phyloP scores from a whole-genome alignment of 148 eudicot genomes.

The Nepenthes gracilis region DNA sequence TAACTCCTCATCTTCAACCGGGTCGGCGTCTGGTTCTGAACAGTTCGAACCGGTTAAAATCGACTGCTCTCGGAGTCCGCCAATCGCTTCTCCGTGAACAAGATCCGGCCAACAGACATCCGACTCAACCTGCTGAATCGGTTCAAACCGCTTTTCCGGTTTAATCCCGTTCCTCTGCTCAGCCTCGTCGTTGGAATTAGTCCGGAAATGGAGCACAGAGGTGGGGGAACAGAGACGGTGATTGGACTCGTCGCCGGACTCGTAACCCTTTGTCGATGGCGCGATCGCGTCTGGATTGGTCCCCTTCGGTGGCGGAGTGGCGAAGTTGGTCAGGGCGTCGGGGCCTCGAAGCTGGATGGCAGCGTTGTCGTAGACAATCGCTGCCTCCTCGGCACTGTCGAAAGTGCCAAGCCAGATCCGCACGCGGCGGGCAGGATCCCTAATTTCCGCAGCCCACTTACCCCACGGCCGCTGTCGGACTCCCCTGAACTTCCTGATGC shows the following conservation, averaged over 20 bases:
- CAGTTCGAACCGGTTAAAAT: too few relatives aligned
- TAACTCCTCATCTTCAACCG: too few relatives aligned
- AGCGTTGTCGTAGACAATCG: constrained; percentile 82
- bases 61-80: too few relatives aligned
- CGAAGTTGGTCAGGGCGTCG: constrained; percentile 72
- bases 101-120: not conserved
- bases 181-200: constrained; percentile 4
- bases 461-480: constrained; percentile 96
- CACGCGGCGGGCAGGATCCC: constrained; percentile 55
- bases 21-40: too few relatives aligned
- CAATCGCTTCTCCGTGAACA: constrained; percentile 8
- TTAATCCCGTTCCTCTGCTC: constrained; percentile 7
- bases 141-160: not conserved
- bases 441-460: constrained; percentile 93
- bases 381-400: constrained; percentile 89
- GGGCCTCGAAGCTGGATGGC: constrained; percentile 85
- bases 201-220: constrained; percentile 32
- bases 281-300: constrained; percentile 4
- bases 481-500: constrained; percentile 53
- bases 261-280: constrained; percentile 30
- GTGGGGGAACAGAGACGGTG: constrained; percentile 48
- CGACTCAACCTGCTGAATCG: not conserved
- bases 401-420: constrained; percentile 87
- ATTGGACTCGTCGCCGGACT: constrained; percentile 43
- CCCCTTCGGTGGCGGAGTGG: constrained; percentile 15